Evolutionary conservation across 495 filamentous ascomycete species (phyloP), one percentile per base, ranked within the genome.

Genomic region (Lasiosphaeria hispida): DNA sequence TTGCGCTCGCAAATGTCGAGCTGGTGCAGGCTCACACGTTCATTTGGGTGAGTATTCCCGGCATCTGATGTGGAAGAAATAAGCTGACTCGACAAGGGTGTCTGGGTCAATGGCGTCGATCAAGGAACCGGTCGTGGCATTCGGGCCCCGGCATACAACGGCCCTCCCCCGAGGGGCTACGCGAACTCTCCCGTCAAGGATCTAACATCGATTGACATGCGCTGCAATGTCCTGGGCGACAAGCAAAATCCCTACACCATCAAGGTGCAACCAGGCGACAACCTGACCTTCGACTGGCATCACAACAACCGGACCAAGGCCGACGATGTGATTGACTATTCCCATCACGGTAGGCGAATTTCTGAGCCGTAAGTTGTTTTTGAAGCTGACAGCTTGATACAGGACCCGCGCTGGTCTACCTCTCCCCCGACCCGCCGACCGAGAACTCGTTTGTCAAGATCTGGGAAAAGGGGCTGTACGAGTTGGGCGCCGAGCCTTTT

Each of bases 381-480:
- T 17, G n/a, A n/a, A 33, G 18, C 55, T 59, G 18, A 63, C 50
- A 65, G 8, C 8, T 11, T 0, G n/a, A n/a, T n/a, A n/a, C 19
- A 64, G 62, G 68, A 7, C 77, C 77, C 6, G 70, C 74, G 6
- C 56, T 75, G 54, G 67, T 71, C 8, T 80, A 80, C 55, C 70
- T 80, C n/a, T 72, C 75, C 0, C 77, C 75, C 2, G 70, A 77
- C 50, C 74, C 74, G 39, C 69, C 65, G n/a, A 63, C 60, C 43
- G 73, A 66, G 10, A 66, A 75, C 48, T 72, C 74, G 8, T 81
- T 77, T 67, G 69, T 77, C 64, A 81, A 80, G 69, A 67, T 81
- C 45, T 75, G 62, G 40, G 72, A 76, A 38, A 69, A 79, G 50
- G 78, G 75, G 1, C 67, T 69, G n/a, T 70, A 72, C n/a, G 65